Conservation (phyloP, 2,329 filamentous ascomycete species). For the Chaetomium globosum region DNA sequence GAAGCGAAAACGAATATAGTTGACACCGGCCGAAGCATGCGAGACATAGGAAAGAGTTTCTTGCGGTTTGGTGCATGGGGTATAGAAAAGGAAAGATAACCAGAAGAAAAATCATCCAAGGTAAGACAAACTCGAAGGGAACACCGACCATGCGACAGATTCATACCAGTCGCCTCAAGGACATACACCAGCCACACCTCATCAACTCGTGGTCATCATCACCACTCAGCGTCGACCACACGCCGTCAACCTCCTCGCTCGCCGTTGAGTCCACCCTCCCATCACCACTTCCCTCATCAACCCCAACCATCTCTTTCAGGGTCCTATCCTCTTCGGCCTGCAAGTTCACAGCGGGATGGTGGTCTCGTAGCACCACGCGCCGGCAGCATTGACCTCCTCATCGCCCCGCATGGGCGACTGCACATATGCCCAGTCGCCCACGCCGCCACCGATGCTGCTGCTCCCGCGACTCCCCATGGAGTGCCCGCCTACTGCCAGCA, state of each 20-base stretch:
- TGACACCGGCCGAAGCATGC: background rate
- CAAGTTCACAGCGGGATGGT: background rate
- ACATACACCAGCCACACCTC: background rate
- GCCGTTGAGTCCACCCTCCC: background rate
- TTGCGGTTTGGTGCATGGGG: background rate
- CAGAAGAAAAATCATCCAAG: background rate
- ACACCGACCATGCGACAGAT: background rate
- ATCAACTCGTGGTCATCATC: background rate
- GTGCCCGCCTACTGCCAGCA: background rate
- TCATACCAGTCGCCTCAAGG: background rate
- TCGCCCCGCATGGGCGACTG: background rate
- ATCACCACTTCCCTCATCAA: background rate
- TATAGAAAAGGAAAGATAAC: background rate
- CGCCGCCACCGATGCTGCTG: slow-evolving; percentile 10
- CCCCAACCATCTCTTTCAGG: background rate
- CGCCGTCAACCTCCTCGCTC: background rate
- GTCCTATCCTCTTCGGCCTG: background rate
- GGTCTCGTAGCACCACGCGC: slow-evolving; percentile 23
- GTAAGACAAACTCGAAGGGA: background rate
- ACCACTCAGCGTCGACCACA: background rate
- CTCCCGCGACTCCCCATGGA: background rate
- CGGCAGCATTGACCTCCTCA: slow-evolving; percentile 20
- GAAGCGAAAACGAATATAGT: background rate
- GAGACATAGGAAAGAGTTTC: background rate
- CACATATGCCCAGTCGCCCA: slow-evolving; percentile 8